Evolutionary conservation across 441 rosid genomes (phyloP).

Genomic region (Kokia cookei): DNA sequence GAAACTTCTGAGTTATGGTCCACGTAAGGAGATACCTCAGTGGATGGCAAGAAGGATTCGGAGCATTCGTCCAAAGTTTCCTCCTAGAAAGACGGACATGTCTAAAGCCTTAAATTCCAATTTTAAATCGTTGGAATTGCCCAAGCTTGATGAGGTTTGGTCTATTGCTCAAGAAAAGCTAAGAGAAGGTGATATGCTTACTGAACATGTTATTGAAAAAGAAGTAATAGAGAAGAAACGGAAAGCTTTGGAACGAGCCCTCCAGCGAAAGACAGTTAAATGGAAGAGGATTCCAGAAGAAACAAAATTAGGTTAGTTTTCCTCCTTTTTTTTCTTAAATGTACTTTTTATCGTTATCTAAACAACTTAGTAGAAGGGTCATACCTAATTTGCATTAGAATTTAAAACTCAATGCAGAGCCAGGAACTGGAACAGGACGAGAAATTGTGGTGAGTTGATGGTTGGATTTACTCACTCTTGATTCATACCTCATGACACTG

Average conservation of each 20-base stretch:
- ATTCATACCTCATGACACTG: neutral
- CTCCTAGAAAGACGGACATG: conserved; percentile 32
- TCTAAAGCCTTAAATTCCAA: conserved; percentile 26
- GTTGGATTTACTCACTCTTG: neutral
- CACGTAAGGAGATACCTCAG: conserved; percentile 42
- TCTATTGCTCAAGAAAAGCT: conserved; percentile 43
- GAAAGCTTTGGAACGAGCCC: conserved; percentile 31
- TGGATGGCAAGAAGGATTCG: conserved; percentile 50
- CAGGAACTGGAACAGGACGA: conserved; percentile 49
- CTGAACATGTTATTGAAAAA: conserved; percentile 43
- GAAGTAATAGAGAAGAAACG: conserved; percentile 41
- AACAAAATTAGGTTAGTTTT: conserved; percentile 31
- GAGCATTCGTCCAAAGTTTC: conserved; percentile 34
- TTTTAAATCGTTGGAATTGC: conserved; percentile 29
- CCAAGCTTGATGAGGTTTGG: conserved; percentile 43
- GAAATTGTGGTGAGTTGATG: conserved; percentile 46
- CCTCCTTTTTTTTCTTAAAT: neutral
- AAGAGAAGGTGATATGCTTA: conserved; percentile 36
- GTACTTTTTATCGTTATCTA: neutral
- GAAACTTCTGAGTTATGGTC: conserved; percentile 50
- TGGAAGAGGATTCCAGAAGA: conserved; percentile 32
- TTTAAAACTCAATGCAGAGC: conserved; percentile 28
- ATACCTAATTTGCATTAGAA: neutral
- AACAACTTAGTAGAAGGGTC: neutral
- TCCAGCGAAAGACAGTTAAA: conserved; percentile 25